Evolutionary conservation across 169 alveolate genomes (phyloP), one percentile per base, ranked within the genome.

Genomic region (Plasmodium reichenowi): DNA sequence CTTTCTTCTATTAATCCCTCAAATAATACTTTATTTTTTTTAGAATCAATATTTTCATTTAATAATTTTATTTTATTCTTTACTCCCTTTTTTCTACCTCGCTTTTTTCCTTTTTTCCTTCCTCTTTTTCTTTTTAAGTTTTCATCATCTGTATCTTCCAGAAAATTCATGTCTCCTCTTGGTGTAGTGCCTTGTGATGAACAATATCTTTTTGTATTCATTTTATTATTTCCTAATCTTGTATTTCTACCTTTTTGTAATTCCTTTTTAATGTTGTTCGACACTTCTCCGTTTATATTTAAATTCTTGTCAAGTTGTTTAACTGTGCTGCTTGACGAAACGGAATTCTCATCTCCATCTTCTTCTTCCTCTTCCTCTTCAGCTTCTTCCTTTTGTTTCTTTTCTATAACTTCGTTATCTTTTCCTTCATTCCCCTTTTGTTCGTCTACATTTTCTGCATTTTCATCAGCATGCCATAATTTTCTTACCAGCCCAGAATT

Each of bases 11-110:
- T 22, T 13, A 17, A 15, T 56, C 54, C 80, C 1, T 24, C 71
- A 22, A 15, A 68, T 2, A 43, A 56, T 47, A 17, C 43, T 8
- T 20, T 15, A 67, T 38, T 62, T 9, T 38, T 32, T 10, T 45
- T 22, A 62, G 26, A 13, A 47, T 50, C 48, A 10, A 17, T 22
- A 4, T 6, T 52, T 48, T 50, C 74, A 7, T 32, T 56, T 38
- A 62, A 22, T 38, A 29, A 62, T 22, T 75, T 75, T 12, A 0
- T 45, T 62, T 75, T 63, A 75, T 75, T 75, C 64, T 22, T 75
- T 9, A 50, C 88, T 60, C 88, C 88, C 20, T 63, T 75, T 62
- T 75, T 75, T 54, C 88, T 62, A 8, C 88, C 88, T 50, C 88
- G 12, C 52, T 60, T 75, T 60, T 75, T 75, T 6, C 88, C 88